These are phyloP conservation scores for Diaporthe eres DNA, from an alignment of 2,329 filamentous ascomycete genomes.

Conservation along the genomic window DNA sequence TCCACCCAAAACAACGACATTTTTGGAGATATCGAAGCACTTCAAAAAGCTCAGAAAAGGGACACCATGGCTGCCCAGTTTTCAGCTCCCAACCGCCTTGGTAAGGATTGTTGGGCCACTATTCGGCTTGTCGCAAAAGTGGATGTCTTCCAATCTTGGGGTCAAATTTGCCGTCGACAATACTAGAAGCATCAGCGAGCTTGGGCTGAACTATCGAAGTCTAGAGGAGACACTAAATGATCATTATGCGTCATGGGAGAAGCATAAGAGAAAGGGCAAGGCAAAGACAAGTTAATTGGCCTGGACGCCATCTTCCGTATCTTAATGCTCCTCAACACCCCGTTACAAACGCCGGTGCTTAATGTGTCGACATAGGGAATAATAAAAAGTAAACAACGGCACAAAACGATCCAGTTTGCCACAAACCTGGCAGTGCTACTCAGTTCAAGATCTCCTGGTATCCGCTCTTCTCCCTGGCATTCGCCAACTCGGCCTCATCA, in stretches of 20 bases:
- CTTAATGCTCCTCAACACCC: too few relatives aligned
- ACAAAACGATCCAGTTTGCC: background rate
- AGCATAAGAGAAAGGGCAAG: background rate
- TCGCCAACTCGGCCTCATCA: conserved; percentile 38
- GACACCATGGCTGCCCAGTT: conserved; percentile 34
- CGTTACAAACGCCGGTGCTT: background rate
- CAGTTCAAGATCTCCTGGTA: conserved; percentile 13
- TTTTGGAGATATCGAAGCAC: conserved; percentile 34
- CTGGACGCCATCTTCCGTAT: background rate
- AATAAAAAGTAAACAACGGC: background rate
- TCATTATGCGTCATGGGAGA: conserved; percentile 34
- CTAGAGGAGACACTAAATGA: conserved; percentile 36
- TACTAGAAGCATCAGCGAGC: conserved; percentile 35
- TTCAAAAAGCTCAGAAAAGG: conserved; percentile 31
- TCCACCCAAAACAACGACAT: conserved; percentile 27
- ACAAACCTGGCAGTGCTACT: background rate
- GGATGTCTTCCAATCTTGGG: conserved; percentile 38
- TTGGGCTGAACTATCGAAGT: conserved; percentile 25
- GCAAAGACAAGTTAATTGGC: background rate
- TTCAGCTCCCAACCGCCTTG: conserved; percentile 27
- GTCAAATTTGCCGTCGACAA: conserved; percentile 36
- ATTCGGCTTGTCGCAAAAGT: conserved; percentile 36
- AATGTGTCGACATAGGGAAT: background rate
- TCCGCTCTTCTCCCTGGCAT: conserved; percentile 17
- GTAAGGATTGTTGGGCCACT: conserved; percentile 35